Evolutionary conservation across 306 rosid species (phyloP), one percentile per base, ranked within the genome.

Genomic region (Pyrus communis): DNA sequence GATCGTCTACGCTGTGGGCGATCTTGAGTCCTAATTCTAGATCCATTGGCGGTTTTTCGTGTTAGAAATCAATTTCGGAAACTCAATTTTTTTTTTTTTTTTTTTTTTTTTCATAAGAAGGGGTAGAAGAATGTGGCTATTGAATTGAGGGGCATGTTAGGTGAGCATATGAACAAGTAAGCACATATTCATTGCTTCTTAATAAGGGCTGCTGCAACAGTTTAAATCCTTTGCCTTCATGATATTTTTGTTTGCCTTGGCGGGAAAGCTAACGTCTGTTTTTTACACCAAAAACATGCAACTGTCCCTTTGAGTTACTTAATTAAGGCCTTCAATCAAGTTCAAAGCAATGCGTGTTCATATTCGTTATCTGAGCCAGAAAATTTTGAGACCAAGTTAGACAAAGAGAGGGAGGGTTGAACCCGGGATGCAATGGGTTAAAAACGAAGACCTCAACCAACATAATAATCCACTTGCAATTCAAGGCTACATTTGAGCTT

Each of bases 11-110:
- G 71, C 83, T 84, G 73, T 80, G 76, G 19, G 86, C 91, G 86
- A 91, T 77, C 78, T 90, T 90, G 80, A 91, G 88, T 61, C 89
- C 96, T 28, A 91, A 74, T 82, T 88, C 94, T 5, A 89, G 76
- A 77, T 86, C 95, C 98, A 94, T 93, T 33, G 61, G 40, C 61
- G 43, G 65, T 4, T 60, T 17, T 1, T 27, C 23, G 19, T 7
- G 19, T 27, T 10, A 25, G 59, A 28, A 28, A 60, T 27, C 30
- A 61, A 64, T 30, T 61, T 42, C 9, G 4, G 4, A 28, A 42
- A 43, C 28, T 61, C 46, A 28, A 7, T 4, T 18, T 25, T 25
- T 25, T 25, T 4, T 18, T 40, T 4, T 18, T 25, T 25, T 25
- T 25, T 4, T 18, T 40, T 62, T 61, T 61, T 11, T 40, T 17